Evolutionary conservation across 768 basidiomycete genomes (phyloP).

Genomic region (Clitopilus passeckerianus): DNA sequence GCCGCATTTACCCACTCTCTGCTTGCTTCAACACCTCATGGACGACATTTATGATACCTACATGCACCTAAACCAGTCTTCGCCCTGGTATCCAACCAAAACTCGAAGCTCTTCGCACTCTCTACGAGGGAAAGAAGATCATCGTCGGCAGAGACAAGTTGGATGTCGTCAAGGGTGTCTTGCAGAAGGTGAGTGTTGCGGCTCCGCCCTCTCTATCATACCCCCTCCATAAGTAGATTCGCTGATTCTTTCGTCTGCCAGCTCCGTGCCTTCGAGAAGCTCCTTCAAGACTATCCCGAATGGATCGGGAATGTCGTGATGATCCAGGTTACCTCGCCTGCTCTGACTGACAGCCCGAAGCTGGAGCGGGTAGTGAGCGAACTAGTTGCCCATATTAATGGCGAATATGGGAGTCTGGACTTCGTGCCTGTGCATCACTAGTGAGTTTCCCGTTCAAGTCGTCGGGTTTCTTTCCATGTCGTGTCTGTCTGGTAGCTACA

Average conservation of each 20-base stretch:
- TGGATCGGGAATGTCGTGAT: conserved; percentile 90
- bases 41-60: neutral
- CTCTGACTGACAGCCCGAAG: conserved; percentile 88
- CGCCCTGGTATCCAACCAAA: conserved; percentile 88
- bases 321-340: conserved; percentile 92
- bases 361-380: conserved; percentile 93
- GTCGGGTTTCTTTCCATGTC: neutral
- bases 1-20: too few relatives aligned
- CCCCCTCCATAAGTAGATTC: neutral
- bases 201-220: neutral
- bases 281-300: conserved; percentile 89
- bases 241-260: conserved; percentile 17
- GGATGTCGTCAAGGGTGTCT: conserved; percentile 96
- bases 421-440: conserved; percentile 98
- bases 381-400: conserved; percentile 92
- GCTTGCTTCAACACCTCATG: neutral
- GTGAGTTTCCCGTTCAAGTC: conserved; percentile 40
- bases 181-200: conserved; percentile 70
- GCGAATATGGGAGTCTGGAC: conserved; percentile 89
- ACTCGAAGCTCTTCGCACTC: conserved; percentile 70
- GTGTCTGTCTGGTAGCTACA: neutral
- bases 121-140: conserved; percentile 98
- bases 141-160: conserved; percentile 97
- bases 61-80: conserved; percentile 30
- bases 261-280: conserved; percentile 94